Evolutionary conservation across 495 filamentous ascomycete genomes (phyloP), one percentile per base, ranked within the genome.

Genomic region (Penicillium steckii): DNA sequence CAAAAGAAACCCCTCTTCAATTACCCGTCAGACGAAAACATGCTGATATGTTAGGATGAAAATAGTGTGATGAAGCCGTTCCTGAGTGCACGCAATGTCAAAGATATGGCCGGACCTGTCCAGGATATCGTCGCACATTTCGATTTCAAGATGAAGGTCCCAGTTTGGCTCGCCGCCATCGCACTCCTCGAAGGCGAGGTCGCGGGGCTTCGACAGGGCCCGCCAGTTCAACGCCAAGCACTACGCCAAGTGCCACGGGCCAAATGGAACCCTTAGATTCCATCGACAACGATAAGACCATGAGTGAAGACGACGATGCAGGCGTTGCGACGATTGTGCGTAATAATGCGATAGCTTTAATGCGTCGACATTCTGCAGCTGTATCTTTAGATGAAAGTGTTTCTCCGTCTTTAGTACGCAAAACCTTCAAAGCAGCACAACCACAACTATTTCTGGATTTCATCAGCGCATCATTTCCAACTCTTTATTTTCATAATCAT

Each of bases 141-240:
- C 61, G 65, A 8, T 72, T 72, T 24, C 67, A 72, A 54, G 69
- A 72, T 35, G 69, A 72, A 48, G 56, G 69, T 1, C 69, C 69
- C 8, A 61, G 41, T 30, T 57, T 72, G 9, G 60, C 59, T 13
- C 53, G 57, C 7, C 56, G 62, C 42, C 66, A 70, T 53, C 56
- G 48, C n/a, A 32, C 23, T 7, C 21, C 60, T 1, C 63, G 52
- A 6, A 42, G 48, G 18, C 50, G 37, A 40, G 41, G 33, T 13
- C 54, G 48, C 18, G 46, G 46, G 3, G 32, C 40, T 1, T 50
- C 52, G 4, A 27, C 44, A 24, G 55, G 51, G 12, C 22, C 55
- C 8, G 18, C 41, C 17, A n/a, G n/a, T n/a, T n/a, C n/a, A n/a
- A 44, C 48, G 9, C 37, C 46, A 15, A 45, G 29, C 4, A 50